Base-by-base conservation (phyloP, 73 alveolate species). In the Strombidium stylifer region DNA sequence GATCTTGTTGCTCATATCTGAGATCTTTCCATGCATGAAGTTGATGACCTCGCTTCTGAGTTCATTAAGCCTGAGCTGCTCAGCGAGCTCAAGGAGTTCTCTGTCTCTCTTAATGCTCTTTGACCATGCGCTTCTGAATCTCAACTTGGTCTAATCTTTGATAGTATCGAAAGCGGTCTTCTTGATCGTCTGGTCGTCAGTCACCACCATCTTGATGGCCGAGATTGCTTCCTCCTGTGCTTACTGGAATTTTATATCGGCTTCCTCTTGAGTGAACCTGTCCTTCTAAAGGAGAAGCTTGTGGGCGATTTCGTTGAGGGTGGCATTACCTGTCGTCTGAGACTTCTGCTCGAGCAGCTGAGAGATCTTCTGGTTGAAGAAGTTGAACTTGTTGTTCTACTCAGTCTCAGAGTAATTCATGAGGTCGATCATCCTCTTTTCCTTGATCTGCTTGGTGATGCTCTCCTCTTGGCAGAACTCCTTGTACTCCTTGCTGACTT, bases 241-340 rank as follows among this genome's bases (percentile, higher is more conserved):
- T 18, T 41, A 2, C 6, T 42, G 15, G 18, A 60, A 60, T 12
- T 42, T 25, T 12, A 1, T 24, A 14, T 41, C 32, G 5, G 75
- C 75, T 60, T 60, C 75, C 16, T 41, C 62, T 12, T 12, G 10
- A 11, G 23, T 41, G 20, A 19, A 41, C 7, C 8, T 10, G 2
- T 39, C 30, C n/a, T 60, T 36, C 62, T 21, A 25, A 1, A 28
- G 16, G 12, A 60, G n/a, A 21, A 44, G 15, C 3, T 60, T 27
- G 3, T 15, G 14, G 36, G 45, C 32, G 23, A 21, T 14, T 31
- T 60, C 60, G 4, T 41, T 10, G 36, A 60, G 15, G 15, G 31
- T 37, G 3, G 48, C 12, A 20, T 40, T 27, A 18, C 75, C 75
- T 8, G 42, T 42, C 2, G 16, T 41, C 42, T 60, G 39, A 41